Base-by-base conservation (phyloP, 2,329 filamentous ascomycete species). In the Incumbomyces lentus region DNA sequence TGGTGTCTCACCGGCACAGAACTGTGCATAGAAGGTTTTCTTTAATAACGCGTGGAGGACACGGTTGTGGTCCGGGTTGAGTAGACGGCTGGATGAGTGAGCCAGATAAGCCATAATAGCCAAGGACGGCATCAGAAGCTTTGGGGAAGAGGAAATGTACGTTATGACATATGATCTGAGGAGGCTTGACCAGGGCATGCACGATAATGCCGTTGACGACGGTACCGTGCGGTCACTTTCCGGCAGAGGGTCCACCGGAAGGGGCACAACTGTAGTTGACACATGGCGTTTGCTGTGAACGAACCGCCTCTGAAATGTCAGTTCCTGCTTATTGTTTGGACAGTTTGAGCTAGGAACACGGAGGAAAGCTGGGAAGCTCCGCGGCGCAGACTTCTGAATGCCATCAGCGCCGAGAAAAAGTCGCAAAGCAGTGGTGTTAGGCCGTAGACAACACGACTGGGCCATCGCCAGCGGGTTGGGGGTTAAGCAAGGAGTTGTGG, bases 1-100 rank as follows among this genome's bases (percentile, higher is more conserved):
- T 0, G 75, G 71, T 40, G 77, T 83, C 65, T 88, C 84, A 22
- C 89, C 89, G 0, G 86, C 86, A 64, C 89, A 95, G 65, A 94
- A 95, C 59, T 95, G 89, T 18, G 81, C 79, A 62, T 95, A 95
- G 58, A 95, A 88, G 0, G 86, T 93, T 60, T 81, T 77, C 62
- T 88, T 87, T 41, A 95, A 70, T 35, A 88, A 60, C 49, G 71
- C 76, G 36, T 79, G 75, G 13, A 94, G 72, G 1, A 90, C 39
- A 0, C 78, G 78, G 60, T 94, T 95, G 44, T 68, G 72, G 60
- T 93, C 86, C 3, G 87, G 81, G 62, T 82, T 82, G 48, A 92
- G 71, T 0, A 88, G 46, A 1, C 76, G 68, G 48, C 70, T 81
- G 42, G 75, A 75, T 19, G 84, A 81, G 62, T 86, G 74, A 10